Conservation (phyloP, 768 basidiomycete genomes). For the Psilocybe sp. region DNA sequence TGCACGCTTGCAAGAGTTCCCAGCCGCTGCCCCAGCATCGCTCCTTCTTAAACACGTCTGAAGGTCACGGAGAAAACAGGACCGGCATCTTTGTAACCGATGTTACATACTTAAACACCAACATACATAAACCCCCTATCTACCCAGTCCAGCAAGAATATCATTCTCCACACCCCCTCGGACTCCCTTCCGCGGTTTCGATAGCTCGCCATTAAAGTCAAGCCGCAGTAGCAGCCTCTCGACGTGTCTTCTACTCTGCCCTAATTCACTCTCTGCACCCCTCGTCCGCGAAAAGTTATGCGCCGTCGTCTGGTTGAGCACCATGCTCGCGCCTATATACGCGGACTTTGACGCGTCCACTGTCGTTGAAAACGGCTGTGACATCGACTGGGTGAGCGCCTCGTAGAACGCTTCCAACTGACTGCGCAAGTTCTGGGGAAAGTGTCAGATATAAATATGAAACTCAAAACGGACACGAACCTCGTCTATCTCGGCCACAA, state of each 20-base stretch:
- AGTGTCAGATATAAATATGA: neutral
- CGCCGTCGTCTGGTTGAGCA: slow-evolving; percentile 41
- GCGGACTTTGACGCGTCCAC: slow-evolving; percentile 73
- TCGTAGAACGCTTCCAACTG: slow-evolving; percentile 79
- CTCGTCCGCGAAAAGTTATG: slow-evolving; percentile 49
- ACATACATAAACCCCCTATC: slow-evolving; percentile 13
- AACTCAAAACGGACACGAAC: slow-evolving; percentile 34
- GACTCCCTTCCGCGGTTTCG: slow-evolving; percentile 38
- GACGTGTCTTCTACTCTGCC: slow-evolving; percentile 73
- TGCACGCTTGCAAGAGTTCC: neutral
- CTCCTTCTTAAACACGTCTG: neutral
- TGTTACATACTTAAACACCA: neutral
- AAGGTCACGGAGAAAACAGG: slow-evolving; percentile 11
- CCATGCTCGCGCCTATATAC: slow-evolving; percentile 52
- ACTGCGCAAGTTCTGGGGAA: slow-evolving; percentile 57
- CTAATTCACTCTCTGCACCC: slow-evolving; percentile 54
- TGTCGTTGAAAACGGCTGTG: slow-evolving; percentile 61
- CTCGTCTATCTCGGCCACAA: slow-evolving; percentile 77
- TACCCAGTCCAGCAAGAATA: slow-evolving; percentile 41
- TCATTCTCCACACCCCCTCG: slow-evolving; percentile 24
- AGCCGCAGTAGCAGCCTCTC: slow-evolving; percentile 79
- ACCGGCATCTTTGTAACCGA: slow-evolving; percentile 3
- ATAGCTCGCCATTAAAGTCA: slow-evolving; percentile 82
- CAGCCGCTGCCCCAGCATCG: neutral
- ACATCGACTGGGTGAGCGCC: slow-evolving; percentile 71